phyloP scores from a whole-genome alignment of 2,329 filamentous ascomycete genomes.

The Emergomyces africanus region DNA sequence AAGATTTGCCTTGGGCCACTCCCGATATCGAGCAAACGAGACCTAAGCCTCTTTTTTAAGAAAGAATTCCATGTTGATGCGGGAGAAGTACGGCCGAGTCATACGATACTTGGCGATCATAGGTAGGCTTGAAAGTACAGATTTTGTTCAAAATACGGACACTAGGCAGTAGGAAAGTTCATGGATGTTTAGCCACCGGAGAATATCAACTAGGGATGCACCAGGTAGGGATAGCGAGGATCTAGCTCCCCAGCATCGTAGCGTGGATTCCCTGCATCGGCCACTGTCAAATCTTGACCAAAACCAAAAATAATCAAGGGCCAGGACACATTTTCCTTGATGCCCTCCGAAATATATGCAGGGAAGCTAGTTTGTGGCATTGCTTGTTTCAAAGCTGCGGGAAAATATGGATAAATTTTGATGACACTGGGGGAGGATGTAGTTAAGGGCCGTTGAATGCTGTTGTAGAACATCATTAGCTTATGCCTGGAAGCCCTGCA shows the following conservation, averaged over 20 bases:
- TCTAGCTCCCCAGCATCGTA: neutral
- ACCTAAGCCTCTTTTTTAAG: neutral
- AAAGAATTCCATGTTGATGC: neutral
- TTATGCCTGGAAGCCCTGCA: too few relatives aligned
- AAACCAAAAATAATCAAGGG: neutral
- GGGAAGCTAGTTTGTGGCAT: neutral
- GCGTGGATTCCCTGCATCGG: neutral
- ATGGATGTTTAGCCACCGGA: neutral
- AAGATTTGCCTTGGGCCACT: neutral
- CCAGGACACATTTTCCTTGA: neutral
- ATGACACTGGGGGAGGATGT: too few relatives aligned
- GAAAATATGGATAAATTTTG: too few relatives aligned
- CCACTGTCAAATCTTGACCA: neutral
- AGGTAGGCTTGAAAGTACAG: neutral
- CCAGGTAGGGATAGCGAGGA: too few relatives aligned
- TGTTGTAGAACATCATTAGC: neutral
- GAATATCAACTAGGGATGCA: neutral
- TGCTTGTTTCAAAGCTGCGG: neutral
- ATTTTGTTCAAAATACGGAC: neutral
- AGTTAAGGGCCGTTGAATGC: neutral
- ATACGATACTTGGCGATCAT: neutral
- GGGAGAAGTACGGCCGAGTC: neutral
- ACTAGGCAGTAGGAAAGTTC: neutral
- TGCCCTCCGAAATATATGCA: neutral
- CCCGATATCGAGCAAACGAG: neutral